Evolutionary conservation across 169 alveolate genomes (phyloP), one percentile per base, ranked within the genome.

Genomic region (Besnoitia besnoiti): DNA sequence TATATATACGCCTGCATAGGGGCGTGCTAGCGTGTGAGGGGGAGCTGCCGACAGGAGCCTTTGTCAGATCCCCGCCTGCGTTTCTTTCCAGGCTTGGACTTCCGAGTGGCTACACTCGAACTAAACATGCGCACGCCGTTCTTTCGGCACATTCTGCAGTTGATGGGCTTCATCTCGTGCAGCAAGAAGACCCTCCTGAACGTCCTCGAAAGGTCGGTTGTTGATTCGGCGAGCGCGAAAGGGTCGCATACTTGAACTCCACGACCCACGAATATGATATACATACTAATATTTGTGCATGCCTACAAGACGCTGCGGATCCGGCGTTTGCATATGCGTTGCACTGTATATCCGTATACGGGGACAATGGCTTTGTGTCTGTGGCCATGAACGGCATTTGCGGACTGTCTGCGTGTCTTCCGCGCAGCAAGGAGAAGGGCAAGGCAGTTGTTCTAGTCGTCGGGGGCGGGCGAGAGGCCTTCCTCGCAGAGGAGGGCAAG

Each of bases 401-500:
- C n/a, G n/a, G n/a, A n/a, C n/a, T n/a, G 12, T 5, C 24, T 10
- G n/a, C 7, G 27, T 55, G 67, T 55, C 33, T 55, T 5, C 40
- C 35, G 12, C 19, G 61, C 87, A 77, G 87, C 87, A 3, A 77
- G 55, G 61, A 39, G 61, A 77, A 77, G 37, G 87, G 87, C 33
- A 77, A 77, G 35, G 94, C 94, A n/a, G 94, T 92, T 33, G 62
- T 85, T n/a, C 84, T 85, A 3, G 62, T 84, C 40, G 92, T 82
- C 12, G 91, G 94, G 39, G 91, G 94, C 77, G 92, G 93, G n/a
- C 80, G 75, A 10, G 92, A 85, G 85, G 94, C 94, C n/a, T 30
- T 47, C 2, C 47, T 55, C 33, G 92, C 77, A 30, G 89, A 40
- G 16, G 61, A n/a, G 7, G 88, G 91, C 19, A 16, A 27, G 24